These are phyloP conservation scores for Pythium chondricola DNA, from an alignment of 352 stramenopile genomes.

Conservation along the genomic window DNA sequence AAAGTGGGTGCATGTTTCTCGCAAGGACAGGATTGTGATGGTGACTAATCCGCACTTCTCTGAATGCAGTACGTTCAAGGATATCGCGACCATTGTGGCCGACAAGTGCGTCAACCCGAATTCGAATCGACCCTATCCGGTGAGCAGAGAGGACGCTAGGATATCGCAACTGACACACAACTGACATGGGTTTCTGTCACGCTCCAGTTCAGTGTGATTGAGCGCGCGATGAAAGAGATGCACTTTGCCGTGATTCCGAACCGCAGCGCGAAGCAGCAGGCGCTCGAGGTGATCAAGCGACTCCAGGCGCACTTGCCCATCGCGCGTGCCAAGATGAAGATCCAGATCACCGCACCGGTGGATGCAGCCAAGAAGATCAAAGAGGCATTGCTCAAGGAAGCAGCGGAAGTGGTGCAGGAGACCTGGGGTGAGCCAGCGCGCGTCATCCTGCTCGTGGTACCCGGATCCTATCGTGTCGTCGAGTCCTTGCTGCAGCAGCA, in stretches of 20 bases:
- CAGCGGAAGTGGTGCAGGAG: slow-evolving; percentile 63
- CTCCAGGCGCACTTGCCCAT: slow-evolving; percentile 92
- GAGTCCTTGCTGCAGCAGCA: slow-evolving; percentile 66
- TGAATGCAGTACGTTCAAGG: slow-evolving; percentile 82
- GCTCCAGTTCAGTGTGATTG: slow-evolving; percentile 89
- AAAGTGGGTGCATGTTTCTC: slow-evolving; percentile 38
- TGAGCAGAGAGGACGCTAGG: too few relatives aligned
- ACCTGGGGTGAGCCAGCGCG: slow-evolving; percentile 45
- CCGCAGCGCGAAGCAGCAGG: slow-evolving; percentile 94
- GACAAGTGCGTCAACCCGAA: slow-evolving; percentile 97
- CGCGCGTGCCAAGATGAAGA: slow-evolving; percentile 96
- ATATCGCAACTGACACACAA: neutral
- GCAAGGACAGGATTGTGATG: neutral
- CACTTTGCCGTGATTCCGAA: slow-evolving; percentile 95
- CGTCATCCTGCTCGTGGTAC: slow-evolving; percentile 68
- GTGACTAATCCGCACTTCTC: too few relatives aligned
- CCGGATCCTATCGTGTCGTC: slow-evolving; percentile 67
- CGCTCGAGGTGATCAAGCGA: slow-evolving; percentile 95
- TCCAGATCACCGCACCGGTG: slow-evolving; percentile 68
- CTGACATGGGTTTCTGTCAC: neutral
- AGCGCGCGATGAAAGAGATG: slow-evolving; percentile 95
- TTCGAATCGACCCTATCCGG: slow-evolving; percentile 94
- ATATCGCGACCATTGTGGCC: slow-evolving; percentile 95
- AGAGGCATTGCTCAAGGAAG: slow-evolving; percentile 47
- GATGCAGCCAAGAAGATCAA: slow-evolving; percentile 51